Percentiles rank a stretch among this genome's conserved stretches.
phyloP scores from a whole-genome alignment of 1,284 basidiomycete genomes.

The Kwoniella shivajii region DNA sequence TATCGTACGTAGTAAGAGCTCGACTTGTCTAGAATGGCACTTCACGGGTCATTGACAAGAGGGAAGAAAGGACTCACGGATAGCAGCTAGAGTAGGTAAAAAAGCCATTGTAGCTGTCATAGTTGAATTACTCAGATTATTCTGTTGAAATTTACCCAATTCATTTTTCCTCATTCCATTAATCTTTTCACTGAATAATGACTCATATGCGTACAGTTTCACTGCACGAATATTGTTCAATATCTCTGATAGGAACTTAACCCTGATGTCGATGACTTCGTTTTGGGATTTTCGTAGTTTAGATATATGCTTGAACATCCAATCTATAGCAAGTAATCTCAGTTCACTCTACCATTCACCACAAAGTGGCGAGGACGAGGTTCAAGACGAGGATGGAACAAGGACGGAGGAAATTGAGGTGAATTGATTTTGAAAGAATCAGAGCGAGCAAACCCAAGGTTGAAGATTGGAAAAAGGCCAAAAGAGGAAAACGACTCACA shows the following conservation, averaged over 20 bases:
- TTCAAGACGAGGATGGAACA: too few relatives aligned
- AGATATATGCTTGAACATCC: conserved; percentile 68
- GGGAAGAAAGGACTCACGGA: too few relatives aligned
- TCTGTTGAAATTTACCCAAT: conserved; percentile 50
- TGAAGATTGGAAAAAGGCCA: too few relatives aligned
- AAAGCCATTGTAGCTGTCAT: conserved; percentile 54
- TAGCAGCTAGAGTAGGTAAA: conserved; percentile 68
- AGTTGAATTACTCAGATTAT: conserved; percentile 31
- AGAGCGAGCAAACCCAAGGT: too few relatives aligned
- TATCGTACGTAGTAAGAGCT: too few relatives aligned
- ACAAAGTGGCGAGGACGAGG: too few relatives aligned
- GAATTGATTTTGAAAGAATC: not conserved
- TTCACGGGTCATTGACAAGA: too few relatives aligned
- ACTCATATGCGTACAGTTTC: conserved; percentile 56
- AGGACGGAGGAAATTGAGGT: too few relatives aligned
- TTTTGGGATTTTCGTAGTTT: conserved; percentile 66
- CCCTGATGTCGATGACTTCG: conserved; percentile 68
- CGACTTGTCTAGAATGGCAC: too few relatives aligned
- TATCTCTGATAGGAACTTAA: conserved; percentile 29
- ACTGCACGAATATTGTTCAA: conserved; percentile 53
- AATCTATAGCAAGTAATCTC: conserved; percentile 3
- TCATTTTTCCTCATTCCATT: conserved; percentile 60
- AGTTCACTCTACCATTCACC: too few relatives aligned
- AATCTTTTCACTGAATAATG: conserved; percentile 64
- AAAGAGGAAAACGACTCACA: not conserved